A percentile compares a stretch with the other conserved stretches of the same genome.
These are phyloP conservation scores for Sugiyamaella chiloensis DNA, from an alignment of 805 yeast genomes.

Conservation along the genomic window DNA sequence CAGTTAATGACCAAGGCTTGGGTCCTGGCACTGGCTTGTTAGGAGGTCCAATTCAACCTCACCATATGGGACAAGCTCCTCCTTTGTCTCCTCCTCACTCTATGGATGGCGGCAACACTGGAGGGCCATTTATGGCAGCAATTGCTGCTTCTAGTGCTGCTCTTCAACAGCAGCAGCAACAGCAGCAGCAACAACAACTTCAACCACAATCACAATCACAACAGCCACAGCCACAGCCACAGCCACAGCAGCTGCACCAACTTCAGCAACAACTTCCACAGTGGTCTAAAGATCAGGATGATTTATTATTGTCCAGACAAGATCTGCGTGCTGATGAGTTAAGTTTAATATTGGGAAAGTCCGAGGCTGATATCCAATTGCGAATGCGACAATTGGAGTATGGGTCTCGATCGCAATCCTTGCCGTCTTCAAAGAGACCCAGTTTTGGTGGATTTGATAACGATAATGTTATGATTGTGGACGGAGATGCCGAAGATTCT, in stretches of 20 bases:
- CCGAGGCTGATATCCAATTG: constrained; percentile 62
- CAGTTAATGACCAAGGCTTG: background rate
- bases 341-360: constrained; percentile 60
- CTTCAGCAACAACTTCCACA: constrained; percentile 9
- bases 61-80: constrained; percentile 5
- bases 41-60: background rate
- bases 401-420: constrained; percentile 1
- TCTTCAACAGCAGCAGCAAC: constrained; percentile 13
- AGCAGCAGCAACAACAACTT: background rate
- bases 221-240: background rate
- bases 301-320: constrained; percentile 50
- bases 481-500: constrained; percentile 1
- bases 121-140: background rate
- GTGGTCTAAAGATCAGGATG: constrained; percentile 70
- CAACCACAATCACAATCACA: background rate
- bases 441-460: background rate
- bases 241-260: constrained; percentile 15
- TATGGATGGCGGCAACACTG: background rate
- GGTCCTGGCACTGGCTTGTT: constrained; percentile 1
- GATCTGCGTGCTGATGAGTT: constrained; percentile 71
- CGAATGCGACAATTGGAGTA: constrained; percentile 15
- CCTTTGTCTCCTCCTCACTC: background rate
- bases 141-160: background rate
- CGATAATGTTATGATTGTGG: constrained; percentile 10
- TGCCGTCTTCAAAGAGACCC: constrained; percentile 4